These are phyloP conservation scores for Eragrostis curvula DNA, from an alignment of 176 grass and related monocot genomes.

Conservation along the genomic window DNA sequence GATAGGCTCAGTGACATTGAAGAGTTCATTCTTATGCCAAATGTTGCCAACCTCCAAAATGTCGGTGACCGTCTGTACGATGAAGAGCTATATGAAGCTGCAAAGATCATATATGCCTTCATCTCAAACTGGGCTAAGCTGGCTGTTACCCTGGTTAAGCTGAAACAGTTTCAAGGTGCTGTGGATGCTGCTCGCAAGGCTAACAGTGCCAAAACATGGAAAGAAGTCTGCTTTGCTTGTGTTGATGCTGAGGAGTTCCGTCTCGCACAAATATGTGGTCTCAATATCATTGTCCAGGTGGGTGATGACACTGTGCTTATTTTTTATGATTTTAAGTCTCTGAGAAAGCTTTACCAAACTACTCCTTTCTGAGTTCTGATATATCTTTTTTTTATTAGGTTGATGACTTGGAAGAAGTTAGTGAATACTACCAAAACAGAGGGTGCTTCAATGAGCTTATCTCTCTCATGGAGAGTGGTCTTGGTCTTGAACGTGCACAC, in stretches of 20 bases:
- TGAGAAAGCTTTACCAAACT: neutral
- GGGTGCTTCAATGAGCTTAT: conserved; percentile 95
- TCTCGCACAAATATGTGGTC: conserved; percentile 94
- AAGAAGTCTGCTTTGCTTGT: conserved; percentile 98
- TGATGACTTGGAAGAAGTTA: conserved; percentile 96
- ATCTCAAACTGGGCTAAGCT: conserved; percentile 98
- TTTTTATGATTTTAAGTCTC: conserved; percentile 8
- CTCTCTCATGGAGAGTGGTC: conserved; percentile 94
- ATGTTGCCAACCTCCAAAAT: conserved; percentile 97
- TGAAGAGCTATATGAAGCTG: conserved; percentile 95
- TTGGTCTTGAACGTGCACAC: conserved; percentile 84
- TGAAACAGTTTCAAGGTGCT: conserved; percentile 97
- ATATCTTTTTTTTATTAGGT: conserved; percentile 57
- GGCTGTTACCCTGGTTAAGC: conserved; percentile 84
- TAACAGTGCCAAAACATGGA: conserved; percentile 95
- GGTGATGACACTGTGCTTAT: neutral
- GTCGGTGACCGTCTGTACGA: conserved; percentile 91
- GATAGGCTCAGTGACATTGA: conserved; percentile 89
- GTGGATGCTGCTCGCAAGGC: conserved; percentile 98
- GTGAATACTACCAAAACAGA: conserved; percentile 96
- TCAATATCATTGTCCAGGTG: conserved; percentile 97
- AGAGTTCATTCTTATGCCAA: conserved; percentile 97
- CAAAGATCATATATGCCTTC: conserved; percentile 97
- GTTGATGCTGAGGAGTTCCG: conserved; percentile 97
- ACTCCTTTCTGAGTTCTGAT: conserved; percentile 34